These are phyloP conservation scores for Pisolithus microcarpus DNA, from an alignment of 768 basidiomycete genomes.

Conservation along the genomic window DNA sequence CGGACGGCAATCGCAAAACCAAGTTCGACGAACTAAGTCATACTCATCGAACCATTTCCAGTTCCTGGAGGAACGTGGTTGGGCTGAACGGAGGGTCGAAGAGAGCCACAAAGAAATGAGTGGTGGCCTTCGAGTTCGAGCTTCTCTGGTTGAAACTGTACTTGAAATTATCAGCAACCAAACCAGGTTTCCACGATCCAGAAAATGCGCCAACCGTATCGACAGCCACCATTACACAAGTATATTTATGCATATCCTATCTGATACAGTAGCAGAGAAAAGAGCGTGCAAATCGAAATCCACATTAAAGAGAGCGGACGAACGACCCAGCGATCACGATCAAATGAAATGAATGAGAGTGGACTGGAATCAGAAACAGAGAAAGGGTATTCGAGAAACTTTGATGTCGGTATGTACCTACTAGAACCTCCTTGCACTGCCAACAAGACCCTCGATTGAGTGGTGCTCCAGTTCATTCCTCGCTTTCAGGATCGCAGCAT, in stretches of 20 bases:
- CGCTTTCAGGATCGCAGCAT: constrained; percentile 86
- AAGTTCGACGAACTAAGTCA: too few relatives aligned
- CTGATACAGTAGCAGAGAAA: background rate
- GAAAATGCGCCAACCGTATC: too few relatives aligned
- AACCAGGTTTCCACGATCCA: too few relatives aligned
- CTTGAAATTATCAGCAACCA: too few relatives aligned
- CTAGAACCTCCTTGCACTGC: constrained; percentile 43
- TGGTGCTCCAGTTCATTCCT: constrained; percentile 94
- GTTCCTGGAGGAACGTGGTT: too few relatives aligned
- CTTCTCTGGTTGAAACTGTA: too few relatives aligned
- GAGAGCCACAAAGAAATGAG: too few relatives aligned
- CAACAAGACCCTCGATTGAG: constrained; percentile 83
- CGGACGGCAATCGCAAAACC: too few relatives aligned
- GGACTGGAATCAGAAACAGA: background rate
- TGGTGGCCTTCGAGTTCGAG: too few relatives aligned
- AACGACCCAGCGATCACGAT: background rate
- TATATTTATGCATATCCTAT: background rate
- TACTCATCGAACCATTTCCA: too few relatives aligned
- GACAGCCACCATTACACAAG: background rate
- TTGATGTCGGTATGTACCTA: background rate
- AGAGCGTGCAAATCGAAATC: background rate
- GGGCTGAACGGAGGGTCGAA: too few relatives aligned
- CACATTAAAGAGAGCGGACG: background rate
- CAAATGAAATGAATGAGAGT: background rate
- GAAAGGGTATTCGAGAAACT: constrained; percentile 2